Conservation (phyloP, 352 stramenopile species). For the Phytophthora idaei region DNA sequence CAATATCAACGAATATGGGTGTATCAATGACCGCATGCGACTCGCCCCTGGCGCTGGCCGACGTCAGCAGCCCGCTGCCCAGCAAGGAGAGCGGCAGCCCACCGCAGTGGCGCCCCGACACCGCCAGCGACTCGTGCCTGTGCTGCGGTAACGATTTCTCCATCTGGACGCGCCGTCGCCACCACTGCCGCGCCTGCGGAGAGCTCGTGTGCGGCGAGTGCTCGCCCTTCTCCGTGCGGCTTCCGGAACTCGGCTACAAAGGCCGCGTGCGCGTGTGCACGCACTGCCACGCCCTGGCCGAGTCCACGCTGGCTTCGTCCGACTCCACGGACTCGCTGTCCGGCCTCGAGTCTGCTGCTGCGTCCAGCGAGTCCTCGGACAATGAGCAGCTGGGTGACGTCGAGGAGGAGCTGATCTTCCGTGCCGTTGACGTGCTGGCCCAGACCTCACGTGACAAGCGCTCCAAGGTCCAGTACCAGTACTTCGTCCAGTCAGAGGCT, state of each 20-base stretch:
- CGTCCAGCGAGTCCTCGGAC: conserved; percentile 50
- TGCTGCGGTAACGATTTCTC: conserved; percentile 76
- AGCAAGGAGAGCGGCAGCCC: conserved; percentile 19
- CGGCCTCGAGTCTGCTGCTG: conserved; percentile 33
- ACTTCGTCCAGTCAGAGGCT: conserved; percentile 86
- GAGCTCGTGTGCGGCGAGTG: conserved; percentile 80
- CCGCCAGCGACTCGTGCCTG: conserved; percentile 69
- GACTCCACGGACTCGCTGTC: conserved; percentile 35
- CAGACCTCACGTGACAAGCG: conserved; percentile 69
- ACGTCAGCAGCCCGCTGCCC: conserved; percentile 5
- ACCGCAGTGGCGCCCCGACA: conserved; percentile 74
- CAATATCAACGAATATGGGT: conserved; percentile 21
- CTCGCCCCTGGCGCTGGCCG: conserved; percentile 23
- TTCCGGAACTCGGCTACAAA: conserved; percentile 73
- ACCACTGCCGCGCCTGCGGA: conserved; percentile 82
- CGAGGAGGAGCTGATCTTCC: conserved; percentile 63
- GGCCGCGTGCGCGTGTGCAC: conserved; percentile 76
- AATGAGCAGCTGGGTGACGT: conserved; percentile 63
- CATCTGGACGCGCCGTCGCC: conserved; percentile 70
- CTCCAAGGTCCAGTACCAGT: conserved; percentile 80
- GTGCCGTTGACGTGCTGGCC: conserved; percentile 71
- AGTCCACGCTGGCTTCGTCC: conserved; percentile 35
- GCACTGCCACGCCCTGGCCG: conserved; percentile 54
- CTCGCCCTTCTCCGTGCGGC: conserved; percentile 59
- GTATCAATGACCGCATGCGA: conserved; percentile 33